Base-by-base conservation (phyloP, 495 filamentous ascomycete genomes). In the Penicillium cinerascens region DNA sequence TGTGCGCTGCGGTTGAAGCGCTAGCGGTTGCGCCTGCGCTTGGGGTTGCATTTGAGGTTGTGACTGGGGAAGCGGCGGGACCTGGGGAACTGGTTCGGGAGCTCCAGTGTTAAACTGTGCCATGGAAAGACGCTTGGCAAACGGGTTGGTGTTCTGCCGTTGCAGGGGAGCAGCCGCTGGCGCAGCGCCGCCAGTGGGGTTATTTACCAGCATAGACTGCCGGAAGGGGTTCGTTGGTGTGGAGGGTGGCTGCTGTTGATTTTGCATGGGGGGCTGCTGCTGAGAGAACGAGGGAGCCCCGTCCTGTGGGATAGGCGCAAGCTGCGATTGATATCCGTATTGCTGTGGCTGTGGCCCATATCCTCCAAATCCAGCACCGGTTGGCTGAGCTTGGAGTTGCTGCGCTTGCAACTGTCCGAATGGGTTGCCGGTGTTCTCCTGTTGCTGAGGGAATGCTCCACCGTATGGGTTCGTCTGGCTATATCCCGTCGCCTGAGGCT, bases 141-240 rank as follows among this genome's bases (percentile, higher is more conserved):
- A 96, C 1, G 91, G 91, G 56, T 96, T 96, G 8, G 91, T 95
- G 47, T 84, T 86, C 67, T 91, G 86, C 33, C 79, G 79, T 45
- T 65, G 80, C 15, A 84, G 52, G 27, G 72, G 73, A 21, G 49
- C 22, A 7, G 58, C 52, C 59, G 75, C 57, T 50, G 71, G 49
- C 50, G 70, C 33, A 40, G 61, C 49, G 63, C 62, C 54, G 66
- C 75, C 61, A 65, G 84, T 71, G 64, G 74, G 64, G 65, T 74
- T 56, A 48, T 74, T 77, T 63, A 85, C 70, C 73, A 93, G 73
- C 82, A 91, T 89, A 2, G 89, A 93, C 61, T 89, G 86, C 36
- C 91, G 80, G 76, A 96, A 96, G 4, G 91, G 91, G 65, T 96
- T 96, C 3, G 89, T 91, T 11, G 73, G 80, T 51, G 87, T 87